Conservation (phyloP, 805 yeast genomes). For the Lachancea fermentati region DNA sequence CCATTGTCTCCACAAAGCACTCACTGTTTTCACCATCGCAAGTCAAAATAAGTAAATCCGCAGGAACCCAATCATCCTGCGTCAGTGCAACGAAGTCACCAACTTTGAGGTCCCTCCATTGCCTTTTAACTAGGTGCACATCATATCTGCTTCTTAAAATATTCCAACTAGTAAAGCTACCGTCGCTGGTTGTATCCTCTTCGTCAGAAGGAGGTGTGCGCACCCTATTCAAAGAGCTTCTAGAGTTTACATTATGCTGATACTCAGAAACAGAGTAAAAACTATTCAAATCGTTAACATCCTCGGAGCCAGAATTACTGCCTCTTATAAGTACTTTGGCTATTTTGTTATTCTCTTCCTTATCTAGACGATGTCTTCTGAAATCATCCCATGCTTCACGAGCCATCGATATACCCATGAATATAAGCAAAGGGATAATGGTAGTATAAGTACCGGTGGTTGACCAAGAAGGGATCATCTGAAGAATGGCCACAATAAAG, state of each 20-base stretch:
- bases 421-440: conserved; percentile 78
- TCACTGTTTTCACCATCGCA: conserved; percentile 58
- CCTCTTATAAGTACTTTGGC: conserved; percentile 35
- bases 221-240: conserved; percentile 3
- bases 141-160: conserved; percentile 14
- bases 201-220: conserved; percentile 1
- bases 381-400: conserved; percentile 94
- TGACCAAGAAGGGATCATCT: conserved; percentile 95
- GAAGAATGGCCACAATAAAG: conserved; percentile 82
- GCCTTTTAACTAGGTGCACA: conserved; percentile 21
- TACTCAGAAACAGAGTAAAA: conserved; percentile 8
- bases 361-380: conserved; percentile 79
- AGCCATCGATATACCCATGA: conserved; percentile 81
- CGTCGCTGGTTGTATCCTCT: conserved; percentile 9
- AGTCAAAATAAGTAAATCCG: conserved; percentile 73
- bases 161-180: conserved; percentile 19
- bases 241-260: conserved; percentile 8
- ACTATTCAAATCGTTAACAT: conserved; percentile 2
- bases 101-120: conserved; percentile 80
- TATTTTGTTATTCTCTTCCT: conserved; percentile 65
- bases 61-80: conserved; percentile 91
- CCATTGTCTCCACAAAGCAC: conserved; percentile 89
- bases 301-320: conserved; percentile 1
- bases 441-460: conserved; percentile 96
- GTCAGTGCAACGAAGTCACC: conserved; percentile 74